These are phyloP conservation scores for Chlamydomonas sp. DNA, from an alignment of 139 green algal species.

Conservation along the genomic window DNA sequence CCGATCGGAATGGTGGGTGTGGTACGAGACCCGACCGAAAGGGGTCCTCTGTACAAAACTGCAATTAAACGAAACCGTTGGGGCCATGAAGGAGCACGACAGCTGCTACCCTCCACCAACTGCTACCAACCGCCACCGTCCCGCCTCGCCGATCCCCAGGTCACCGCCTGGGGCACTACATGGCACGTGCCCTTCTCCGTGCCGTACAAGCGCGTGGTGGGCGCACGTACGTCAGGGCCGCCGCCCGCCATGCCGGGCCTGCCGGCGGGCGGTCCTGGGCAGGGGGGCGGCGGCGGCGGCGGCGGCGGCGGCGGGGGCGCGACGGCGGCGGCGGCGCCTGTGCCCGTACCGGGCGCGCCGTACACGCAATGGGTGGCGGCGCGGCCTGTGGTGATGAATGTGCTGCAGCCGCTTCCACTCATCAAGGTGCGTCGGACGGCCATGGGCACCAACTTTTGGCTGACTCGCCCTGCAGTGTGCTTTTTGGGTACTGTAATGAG, in stretches of 20 bases:
- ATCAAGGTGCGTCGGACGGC: conserved; percentile 26
- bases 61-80: too few relatives aligned
- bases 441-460: background rate
- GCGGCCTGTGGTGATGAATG: conserved; percentile 25
- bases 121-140: background rate
- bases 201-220: background rate
- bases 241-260: background rate
- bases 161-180: conserved; percentile 6
- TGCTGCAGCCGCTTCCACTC: conserved; percentile 48
- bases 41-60: too few relatives aligned
- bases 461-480: background rate
- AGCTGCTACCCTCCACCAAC: too few relatives aligned
- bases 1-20: too few relatives aligned
- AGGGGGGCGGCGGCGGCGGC: background rate
- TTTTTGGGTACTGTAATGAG: background rate
- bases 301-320: background rate
- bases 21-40: too few relatives aligned
- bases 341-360: conserved; percentile 7
- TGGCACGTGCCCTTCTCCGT: conserved; percentile 19
- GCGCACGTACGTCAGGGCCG: background rate
- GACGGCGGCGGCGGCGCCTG: background rate
- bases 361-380: background rate
- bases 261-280: background rate
- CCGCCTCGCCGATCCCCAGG: background rate
- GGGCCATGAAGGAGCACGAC: too few relatives aligned